A percentile compares a stretch with the other conserved stretches of the same genome.
Evolutionary conservation across 306 rosid species (phyloP).

Genomic region (Rosa lucieae): DNA sequence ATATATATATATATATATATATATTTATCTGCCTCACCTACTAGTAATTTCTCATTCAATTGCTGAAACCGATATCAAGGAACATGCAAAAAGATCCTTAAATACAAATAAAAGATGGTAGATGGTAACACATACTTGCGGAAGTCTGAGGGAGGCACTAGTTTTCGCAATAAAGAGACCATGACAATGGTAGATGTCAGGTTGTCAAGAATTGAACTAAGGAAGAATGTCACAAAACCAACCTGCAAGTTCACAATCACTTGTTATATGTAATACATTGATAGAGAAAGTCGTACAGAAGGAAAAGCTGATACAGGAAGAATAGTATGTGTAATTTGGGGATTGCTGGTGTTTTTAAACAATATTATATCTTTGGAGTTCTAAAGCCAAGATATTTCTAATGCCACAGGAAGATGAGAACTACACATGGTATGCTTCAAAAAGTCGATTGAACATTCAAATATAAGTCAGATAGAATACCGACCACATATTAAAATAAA

Average conservation of each 20-base stretch:
- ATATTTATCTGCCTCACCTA: not conserved
- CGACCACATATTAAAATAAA: not conserved
- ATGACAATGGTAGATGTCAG: conserved; percentile 92
- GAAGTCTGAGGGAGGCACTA: conserved; percentile 88
- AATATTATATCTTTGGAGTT: not conserved
- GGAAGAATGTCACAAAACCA: conserved; percentile 84
- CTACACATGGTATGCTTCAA: not conserved
- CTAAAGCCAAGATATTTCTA: not conserved
- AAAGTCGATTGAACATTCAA: conserved; percentile 18
- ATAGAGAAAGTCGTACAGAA: not conserved
- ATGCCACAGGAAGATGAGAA: not conserved
- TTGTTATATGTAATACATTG: conserved; percentile 19
- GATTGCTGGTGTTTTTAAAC: not conserved
- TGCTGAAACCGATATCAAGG: not conserved
- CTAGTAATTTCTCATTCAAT: not conserved
- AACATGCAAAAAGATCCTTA: conserved; percentile 15
- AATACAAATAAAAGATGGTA: conserved; percentile 8
- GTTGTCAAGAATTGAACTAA: conserved; percentile 89
- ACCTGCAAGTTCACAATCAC: conserved; percentile 51
- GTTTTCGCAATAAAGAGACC: conserved; percentile 88
- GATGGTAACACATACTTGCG: conserved; percentile 57
- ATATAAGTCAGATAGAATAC: conserved; percentile 2
- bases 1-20: not conserved
- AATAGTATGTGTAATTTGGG: not conserved
- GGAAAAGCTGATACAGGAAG: not conserved